Evolutionary conservation across 805 yeast species (phyloP).

Genomic region (Saccharomyces eubayanus): DNA sequence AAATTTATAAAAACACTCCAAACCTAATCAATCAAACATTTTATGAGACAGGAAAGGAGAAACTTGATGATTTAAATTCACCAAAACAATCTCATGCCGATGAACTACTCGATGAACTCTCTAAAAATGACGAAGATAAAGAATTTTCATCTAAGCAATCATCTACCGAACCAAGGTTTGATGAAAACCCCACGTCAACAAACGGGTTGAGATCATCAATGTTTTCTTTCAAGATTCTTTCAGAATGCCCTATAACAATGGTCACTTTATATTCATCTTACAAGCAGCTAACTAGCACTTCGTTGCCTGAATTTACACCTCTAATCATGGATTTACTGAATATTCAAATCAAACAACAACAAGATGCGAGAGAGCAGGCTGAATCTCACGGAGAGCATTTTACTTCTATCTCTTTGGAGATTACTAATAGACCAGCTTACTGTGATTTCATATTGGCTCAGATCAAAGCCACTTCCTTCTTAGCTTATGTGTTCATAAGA

Average conservation of each 20-base stretch:
- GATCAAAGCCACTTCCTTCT: slow-evolving; percentile 89
- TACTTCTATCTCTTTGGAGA: slow-evolving; percentile 65
- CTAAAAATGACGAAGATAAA: slow-evolving; percentile 4
- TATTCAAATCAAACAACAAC: slow-evolving; percentile 78
- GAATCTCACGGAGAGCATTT: slow-evolving; percentile 49
- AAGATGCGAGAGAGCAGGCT: slow-evolving; percentile 49
- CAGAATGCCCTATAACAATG: slow-evolving; percentile 96
- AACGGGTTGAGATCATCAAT: slow-evolving; percentile 58
- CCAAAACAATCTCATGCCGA: slow-evolving; percentile 2
- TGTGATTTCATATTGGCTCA: slow-evolving; percentile 88
- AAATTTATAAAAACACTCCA: slow-evolving; percentile 73
- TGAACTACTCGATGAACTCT: slow-evolving; percentile 4
- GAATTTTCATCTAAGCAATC: slow-evolving; percentile 7
- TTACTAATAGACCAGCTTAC: slow-evolving; percentile 68
- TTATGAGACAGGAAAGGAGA: slow-evolving; percentile 25
- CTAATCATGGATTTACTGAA: slow-evolving; percentile 65
- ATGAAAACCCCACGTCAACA: slow-evolving; percentile 12
- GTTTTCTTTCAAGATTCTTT: slow-evolving; percentile 79
- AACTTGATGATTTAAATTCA: slow-evolving; percentile 1
- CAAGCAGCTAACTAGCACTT: slow-evolving; percentile 60
- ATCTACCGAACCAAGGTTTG: background rate
- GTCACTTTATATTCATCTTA: slow-evolving; percentile 86
- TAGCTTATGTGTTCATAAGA: slow-evolving; percentile 85
- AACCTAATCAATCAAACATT: slow-evolving; percentile 65
- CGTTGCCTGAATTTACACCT: slow-evolving; percentile 73